These are phyloP conservation scores for Abelmoschus esculentus DNA, from an alignment of 345 rosid genomes.

Conservation along the genomic window DNA sequence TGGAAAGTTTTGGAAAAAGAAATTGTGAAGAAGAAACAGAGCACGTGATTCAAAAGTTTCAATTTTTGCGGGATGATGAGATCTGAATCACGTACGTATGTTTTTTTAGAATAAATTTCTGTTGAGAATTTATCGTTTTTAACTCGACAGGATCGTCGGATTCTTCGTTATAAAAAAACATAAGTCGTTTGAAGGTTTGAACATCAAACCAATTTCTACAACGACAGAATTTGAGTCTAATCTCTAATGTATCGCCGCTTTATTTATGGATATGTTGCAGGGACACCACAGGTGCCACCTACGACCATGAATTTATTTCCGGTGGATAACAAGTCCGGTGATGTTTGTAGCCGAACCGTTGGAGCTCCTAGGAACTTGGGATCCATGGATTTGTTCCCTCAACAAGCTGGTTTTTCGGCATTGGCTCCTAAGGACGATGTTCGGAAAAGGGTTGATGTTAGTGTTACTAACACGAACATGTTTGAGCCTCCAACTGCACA, in stretches of 20 bases:
- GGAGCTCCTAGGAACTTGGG: constrained; percentile 17
- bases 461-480: not conserved
- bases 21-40: not conserved
- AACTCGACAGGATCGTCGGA: not conserved
- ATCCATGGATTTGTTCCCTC: constrained; percentile 60
- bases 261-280: constrained; percentile 24
- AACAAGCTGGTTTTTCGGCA: constrained; percentile 37
- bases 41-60: constrained; percentile 6
- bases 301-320: constrained; percentile 64
- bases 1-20: too few relatives aligned
- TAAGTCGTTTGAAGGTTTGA: too few relatives aligned
- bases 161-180: constrained; percentile 12
- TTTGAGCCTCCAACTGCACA: constrained; percentile 41
- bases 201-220: not conserved
- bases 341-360: constrained; percentile 9
- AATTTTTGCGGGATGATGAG: not conserved
- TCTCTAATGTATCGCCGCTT: constrained; percentile 11
- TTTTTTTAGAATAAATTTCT: not conserved
- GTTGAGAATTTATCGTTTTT: not conserved
- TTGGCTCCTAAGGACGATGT: constrained; percentile 30
- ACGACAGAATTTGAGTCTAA: not conserved
- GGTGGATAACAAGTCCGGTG: constrained; percentile 4
- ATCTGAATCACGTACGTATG: not conserved
- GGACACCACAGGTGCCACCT: constrained; percentile 18
- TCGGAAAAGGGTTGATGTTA: constrained; percentile 23